A percentile compares a stretch with the other conserved stretches of the same genome.
Evolutionary conservation across 345 rosid genomes (phyloP).

Genomic region (Jatropha curcas): DNA sequence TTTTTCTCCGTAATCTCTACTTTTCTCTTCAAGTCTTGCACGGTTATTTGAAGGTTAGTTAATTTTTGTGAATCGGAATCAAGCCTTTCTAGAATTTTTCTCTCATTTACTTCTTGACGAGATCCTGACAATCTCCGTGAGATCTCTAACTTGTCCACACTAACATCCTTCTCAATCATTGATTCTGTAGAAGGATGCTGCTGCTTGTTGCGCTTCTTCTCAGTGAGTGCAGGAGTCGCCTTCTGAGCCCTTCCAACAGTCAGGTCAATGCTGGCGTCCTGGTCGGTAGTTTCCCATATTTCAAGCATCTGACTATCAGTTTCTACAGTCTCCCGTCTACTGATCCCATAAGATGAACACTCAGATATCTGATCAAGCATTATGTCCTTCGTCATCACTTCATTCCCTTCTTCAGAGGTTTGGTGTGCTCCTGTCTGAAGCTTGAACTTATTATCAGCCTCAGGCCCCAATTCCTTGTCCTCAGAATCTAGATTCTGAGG

Average conservation of each 20-base stretch:
- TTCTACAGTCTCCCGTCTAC: slow-evolving; percentile 62
- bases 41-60: slow-evolving; percentile 69
- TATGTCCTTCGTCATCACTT: slow-evolving; percentile 85
- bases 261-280: slow-evolving; percentile 45
- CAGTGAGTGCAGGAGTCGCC: slow-evolving; percentile 15
- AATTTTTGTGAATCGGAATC: slow-evolving; percentile 87
- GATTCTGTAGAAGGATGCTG: slow-evolving; percentile 52
- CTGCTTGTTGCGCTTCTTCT: slow-evolving; percentile 43
- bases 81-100: slow-evolving; percentile 83
- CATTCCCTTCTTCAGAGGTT: slow-evolving; percentile 49
- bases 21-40: slow-evolving; percentile 77
- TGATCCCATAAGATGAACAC: slow-evolving; percentile 70
- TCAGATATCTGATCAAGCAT: slow-evolving; percentile 92
- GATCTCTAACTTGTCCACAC: slow-evolving; percentile 72
- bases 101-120: slow-evolving; percentile 52
- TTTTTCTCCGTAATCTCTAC: slow-evolving; percentile 63
- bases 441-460: slow-evolving; percentile 28
- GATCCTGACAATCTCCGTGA: slow-evolving; percentile 59
- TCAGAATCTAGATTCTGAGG: slow-evolving; percentile 32
- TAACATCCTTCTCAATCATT: slow-evolving; percentile 62
- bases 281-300: slow-evolving; percentile 54
- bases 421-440: slow-evolving; percentile 46
- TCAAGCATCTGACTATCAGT: slow-evolving; percentile 55
- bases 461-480: slow-evolving; percentile 27
- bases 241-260: slow-evolving; percentile 45